Base-by-base conservation (phyloP, 2,329 filamentous ascomycete genomes). In the Ophiostoma quercus region DNA sequence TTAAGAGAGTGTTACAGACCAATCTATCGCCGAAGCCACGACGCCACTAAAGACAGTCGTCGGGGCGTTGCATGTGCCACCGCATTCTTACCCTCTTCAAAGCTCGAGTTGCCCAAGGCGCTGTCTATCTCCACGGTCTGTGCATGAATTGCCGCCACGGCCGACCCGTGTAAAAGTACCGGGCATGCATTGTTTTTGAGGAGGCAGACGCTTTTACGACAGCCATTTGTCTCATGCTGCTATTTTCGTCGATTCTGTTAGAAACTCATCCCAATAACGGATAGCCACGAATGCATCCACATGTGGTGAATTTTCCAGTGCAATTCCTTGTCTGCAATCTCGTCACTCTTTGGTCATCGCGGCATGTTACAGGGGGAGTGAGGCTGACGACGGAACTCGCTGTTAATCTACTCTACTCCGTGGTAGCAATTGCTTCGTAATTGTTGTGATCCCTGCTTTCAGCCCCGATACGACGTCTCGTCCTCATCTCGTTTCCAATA, bases 401-500 rank as follows among this genome's bases (percentile, higher is more conserved):
- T 25, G n/a, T 57, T 25, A 47, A 47, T 47, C 16, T 47, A 47
- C 11, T 43, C 43, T 47, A 29, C 25, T 29, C 25, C 25, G 25
- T 29, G 25, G 25, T 29, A 29, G 25, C 25, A 29, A 29, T 29
- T 29, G 25, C 25, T 29, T 29, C 25, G 25, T 29, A 29, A 29
- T 29, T 29, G 25, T 29, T 29, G 25, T 62, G 2, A 62, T 62
- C 57, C 57, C 57, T 32, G 57, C 8, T 62, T 14, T 62, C 57
- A 62, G 57, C 57, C 57, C 57, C 57, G 16, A 62, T 62, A 32
- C 57, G 25, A 62, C 54, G 54, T 60, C 25, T 60, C 54, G 14
- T 32, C 22, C 51, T 57, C 51, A 57, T 57, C 51, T 62, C 25
- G 57, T 62, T 62, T 62, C 25, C 57, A 57, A 3, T 29, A 29